Base-by-base conservation (phyloP, 352 stramenopile genomes). In the Phytopythium mirpurense region DNA sequence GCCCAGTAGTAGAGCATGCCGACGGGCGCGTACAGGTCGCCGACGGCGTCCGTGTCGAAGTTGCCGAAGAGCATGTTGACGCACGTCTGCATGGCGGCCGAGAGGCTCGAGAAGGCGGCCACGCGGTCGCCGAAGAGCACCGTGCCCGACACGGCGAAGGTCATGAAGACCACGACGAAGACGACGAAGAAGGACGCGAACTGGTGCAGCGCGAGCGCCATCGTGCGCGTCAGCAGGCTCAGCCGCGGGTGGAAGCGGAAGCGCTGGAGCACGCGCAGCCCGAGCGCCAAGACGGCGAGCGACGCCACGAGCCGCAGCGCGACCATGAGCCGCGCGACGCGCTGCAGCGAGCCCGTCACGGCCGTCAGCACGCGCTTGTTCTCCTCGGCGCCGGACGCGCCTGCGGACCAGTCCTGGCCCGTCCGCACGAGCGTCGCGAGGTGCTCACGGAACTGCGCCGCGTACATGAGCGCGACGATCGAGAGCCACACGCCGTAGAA, bases 51-150 rank as follows among this genome's bases (percentile, higher is more conserved):
- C 37, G 72, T 77, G 62, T 82, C 67, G 34, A 85, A 85, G 43
- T 69, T 72, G 0, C 71, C 74, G 37, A 85, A 82, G 14, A 79
- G 60, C 68, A 85, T 79, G 56, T 82, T 76, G 23, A 85, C 59
- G 26, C 73, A 80, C 24, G 70, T 65, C 45, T 78, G 61, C 34
- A 75, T 62, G 0, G 74, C 59, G 12, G 56, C 48, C 8, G 43
- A 32, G 3, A 85, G 19, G 11, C 68, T 70, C 3, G 67, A 68
- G 44, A 85, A 85, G 6, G 49, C 46, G 8, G 59, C 51, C 12
- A 80, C 68, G 19, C 71, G 68, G 29, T 74, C 66, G 3, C 74
- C 74, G 27, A 85, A 85, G 5, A 85, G 59, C 19, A 85, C 46
- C 0, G 57, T 66, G 0, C 74, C 74, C 9, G 67, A 70, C 14